Base-by-base conservation (phyloP, 1,284 basidiomycete genomes). In the Polyporus tsugae region DNA sequence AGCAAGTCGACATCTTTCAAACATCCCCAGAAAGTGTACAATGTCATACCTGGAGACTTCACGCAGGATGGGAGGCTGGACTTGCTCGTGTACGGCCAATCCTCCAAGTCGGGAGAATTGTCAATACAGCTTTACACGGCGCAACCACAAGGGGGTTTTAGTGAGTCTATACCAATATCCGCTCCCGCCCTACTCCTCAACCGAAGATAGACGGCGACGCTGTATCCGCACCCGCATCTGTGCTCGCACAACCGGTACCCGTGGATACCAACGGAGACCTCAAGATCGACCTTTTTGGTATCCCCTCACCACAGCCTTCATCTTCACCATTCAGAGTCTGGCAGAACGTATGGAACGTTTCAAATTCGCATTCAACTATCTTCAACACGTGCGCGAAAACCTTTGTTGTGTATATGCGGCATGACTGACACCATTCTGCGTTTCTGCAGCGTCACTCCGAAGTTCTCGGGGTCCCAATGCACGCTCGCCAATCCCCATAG, bases 61-160 rank as follows among this genome's bases (percentile, higher is more conserved):
- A 94, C 96, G 38, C 94, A 96, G 77, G 93, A 97, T 70, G 97
- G 97, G 11, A 91, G 89, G 75, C 85, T 98, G 6, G 97, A 99
- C 80, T 78, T 98, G 4, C 87, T 99, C 6, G 87, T 98, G 64
- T 96, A 98, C 93, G 87, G 89, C 62, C 83, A 88, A 72, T 85
- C 81, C 72, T 78, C 77, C 64, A 84, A 76, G 66, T 84, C 75
- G 65, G 83, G 75, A 73, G 86, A 86, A 69, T 79, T 94, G 36
- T 87, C 90, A 39, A 85, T 96, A 81, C 82, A 82, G 15, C 79
- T 97, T 17, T 95, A 95, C 78, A 82, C 89, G 65, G 91, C 89
- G 41, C 82, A 83, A 44, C 80, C 87, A 1, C 80, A 82, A 25
- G 92, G 91, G 10, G 89, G 88, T 1, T 94, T 95, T 75, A 84